phyloP scores from a whole-genome alignment of 2,329 filamentous ascomycete species.

The Neonectria ditissima region DNA sequence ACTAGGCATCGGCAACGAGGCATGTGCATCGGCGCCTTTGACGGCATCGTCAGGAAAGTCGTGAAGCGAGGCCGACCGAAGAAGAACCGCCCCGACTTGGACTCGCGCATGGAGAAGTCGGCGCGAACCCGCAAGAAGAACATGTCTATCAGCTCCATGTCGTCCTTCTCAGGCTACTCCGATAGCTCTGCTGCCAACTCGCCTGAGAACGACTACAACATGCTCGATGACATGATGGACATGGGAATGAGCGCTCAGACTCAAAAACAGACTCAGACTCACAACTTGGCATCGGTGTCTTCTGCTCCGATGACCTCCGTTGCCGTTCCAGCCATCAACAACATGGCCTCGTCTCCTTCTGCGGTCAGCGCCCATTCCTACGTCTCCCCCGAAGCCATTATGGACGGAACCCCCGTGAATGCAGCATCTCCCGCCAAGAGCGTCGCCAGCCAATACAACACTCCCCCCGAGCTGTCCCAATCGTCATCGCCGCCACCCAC shows the following conservation, averaged over 20 bases:
- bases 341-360: conserved; percentile 55
- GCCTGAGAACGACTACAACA: conserved; percentile 60
- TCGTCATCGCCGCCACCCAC: conserved; percentile 67
- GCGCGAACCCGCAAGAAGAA: conserved; percentile 67
- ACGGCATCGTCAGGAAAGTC: conserved; percentile 74
- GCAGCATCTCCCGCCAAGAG: conserved; percentile 64
- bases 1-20: conserved; percentile 94
- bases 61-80: conserved; percentile 73
- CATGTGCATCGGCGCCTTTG: conserved; percentile 96
- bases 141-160: conserved; percentile 60
- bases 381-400: conserved; percentile 60
- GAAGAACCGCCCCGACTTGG: conserved; percentile 70
- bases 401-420: conserved; percentile 53
- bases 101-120: conserved; percentile 69
- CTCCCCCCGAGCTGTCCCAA: conserved; percentile 70
- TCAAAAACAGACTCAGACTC: conserved; percentile 37
- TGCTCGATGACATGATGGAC: conserved; percentile 63
- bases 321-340: conserved; percentile 49
- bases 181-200: conserved; percentile 68
- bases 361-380: conserved; percentile 55
- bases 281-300: conserved; percentile 54
- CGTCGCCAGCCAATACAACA: conserved; percentile 64
- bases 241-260: conserved; percentile 49
- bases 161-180: conserved; percentile 68
- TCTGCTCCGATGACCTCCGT: conserved; percentile 58